Percentiles rank a stretch among this genome's conserved stretches.
These are phyloP conservation scores for Rhodotorula sp. DNA, from an alignment of 1,284 basidiomycete genomes.

Conservation along the genomic window DNA sequence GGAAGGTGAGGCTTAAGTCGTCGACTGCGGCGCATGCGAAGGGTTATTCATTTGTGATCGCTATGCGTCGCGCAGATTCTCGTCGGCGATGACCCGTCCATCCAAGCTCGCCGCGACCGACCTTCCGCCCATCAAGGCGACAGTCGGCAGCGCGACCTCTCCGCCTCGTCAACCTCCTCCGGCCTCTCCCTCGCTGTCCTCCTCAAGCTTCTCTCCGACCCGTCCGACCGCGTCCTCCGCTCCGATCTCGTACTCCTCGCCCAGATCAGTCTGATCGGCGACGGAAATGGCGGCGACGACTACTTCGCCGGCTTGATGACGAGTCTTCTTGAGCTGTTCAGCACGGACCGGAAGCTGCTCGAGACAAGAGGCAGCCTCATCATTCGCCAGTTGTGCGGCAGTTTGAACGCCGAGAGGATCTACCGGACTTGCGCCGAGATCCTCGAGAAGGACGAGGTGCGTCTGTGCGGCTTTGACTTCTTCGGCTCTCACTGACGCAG, in stretches of 20 bases:
- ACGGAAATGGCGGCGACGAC: slow-evolving; percentile 56
- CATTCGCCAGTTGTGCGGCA: slow-evolving; percentile 89
- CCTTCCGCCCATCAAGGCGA: neutral
- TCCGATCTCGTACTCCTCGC: slow-evolving; percentile 92
- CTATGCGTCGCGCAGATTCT: slow-evolving; percentile 62
- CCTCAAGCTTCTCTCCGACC: slow-evolving; percentile 92
- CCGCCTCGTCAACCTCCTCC: slow-evolving; percentile 18
- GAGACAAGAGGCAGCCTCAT: slow-evolving; percentile 94
- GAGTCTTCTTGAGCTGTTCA: slow-evolving; percentile 90
- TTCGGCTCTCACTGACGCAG: neutral
- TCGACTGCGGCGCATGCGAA: too few species aligned
- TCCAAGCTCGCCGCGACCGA: neutral
- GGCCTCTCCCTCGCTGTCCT: slow-evolving; percentile 71
- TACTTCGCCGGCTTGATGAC: slow-evolving; percentile 96
- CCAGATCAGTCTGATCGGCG: slow-evolving; percentile 81
- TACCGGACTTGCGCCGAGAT: slow-evolving; percentile 96
- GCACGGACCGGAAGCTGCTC: slow-evolving; percentile 84
- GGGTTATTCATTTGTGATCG: too few species aligned
- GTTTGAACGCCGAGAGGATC: slow-evolving; percentile 92
- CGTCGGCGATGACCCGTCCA: slow-evolving; percentile 90
- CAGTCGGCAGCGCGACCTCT: slow-evolving; percentile 7
- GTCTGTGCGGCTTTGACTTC: slow-evolving; percentile 28
- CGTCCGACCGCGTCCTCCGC: slow-evolving; percentile 96
- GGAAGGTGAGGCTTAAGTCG: too few species aligned
- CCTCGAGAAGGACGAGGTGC: slow-evolving; percentile 91